Conservation (phyloP, 768 basidiomycete species). For the Auricularia auricula-judae region DNA sequence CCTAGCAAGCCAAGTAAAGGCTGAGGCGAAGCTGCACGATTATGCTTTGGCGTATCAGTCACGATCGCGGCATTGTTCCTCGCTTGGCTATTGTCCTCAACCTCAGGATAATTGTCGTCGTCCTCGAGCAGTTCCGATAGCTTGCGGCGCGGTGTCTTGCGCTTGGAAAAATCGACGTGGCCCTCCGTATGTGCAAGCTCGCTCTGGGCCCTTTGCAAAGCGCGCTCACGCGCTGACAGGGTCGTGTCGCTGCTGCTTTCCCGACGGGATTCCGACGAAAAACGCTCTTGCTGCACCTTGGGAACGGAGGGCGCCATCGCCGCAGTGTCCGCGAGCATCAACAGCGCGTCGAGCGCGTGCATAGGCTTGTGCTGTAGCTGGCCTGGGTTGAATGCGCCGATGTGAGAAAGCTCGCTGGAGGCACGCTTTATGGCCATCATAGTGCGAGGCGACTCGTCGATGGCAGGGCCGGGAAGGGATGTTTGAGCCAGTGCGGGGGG, state of each 20-base stretch:
- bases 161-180: not conserved
- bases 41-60: not conserved
- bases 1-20: no score
- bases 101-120: not conserved
- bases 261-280: not conserved
- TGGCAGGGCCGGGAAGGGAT: not conserved
- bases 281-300: not conserved
- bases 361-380: not conserved
- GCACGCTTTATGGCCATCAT: not conserved
- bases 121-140: not conserved
- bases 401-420: not conserved
- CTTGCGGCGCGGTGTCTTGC: not conserved
- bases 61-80: not conserved
- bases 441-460: not conserved
- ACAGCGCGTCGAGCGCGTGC: not conserved
- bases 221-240: not conserved
- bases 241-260: not conserved
- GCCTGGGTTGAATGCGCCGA: not conserved
- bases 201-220: not conserved
- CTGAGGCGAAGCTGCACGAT: not conserved
- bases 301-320: not conserved
- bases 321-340: not conserved
- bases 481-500: not conserved
- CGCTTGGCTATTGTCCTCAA: not conserved
- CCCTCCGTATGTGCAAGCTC: not conserved